These are phyloP conservation scores for Plenodomus biglobosus DNA, from an alignment of 2,329 filamentous ascomycete species.

Conservation along the genomic window DNA sequence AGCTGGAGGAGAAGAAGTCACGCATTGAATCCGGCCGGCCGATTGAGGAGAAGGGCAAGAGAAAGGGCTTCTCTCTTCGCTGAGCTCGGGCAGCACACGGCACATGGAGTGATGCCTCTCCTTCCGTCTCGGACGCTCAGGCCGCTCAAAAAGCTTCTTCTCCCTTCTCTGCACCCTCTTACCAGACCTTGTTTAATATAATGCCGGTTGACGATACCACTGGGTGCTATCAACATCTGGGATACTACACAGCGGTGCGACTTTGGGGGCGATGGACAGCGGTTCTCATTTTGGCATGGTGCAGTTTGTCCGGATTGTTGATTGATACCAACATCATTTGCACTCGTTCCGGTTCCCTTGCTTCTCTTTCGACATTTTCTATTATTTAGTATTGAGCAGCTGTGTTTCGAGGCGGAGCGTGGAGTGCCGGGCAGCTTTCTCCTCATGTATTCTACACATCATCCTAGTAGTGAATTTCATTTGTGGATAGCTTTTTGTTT, in stretches of 20 bases:
- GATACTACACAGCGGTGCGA: constrained; percentile 41
- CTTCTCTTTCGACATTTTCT: constrained; percentile 36
- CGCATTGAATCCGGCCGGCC: constrained; percentile 94
- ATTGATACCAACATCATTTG: constrained; percentile 50
- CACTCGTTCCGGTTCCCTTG: constrained; percentile 42
- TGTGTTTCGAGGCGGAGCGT: constrained; percentile 35
- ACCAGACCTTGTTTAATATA: constrained; percentile 47
- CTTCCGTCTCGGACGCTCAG: constrained; percentile 24
- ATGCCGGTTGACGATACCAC: constrained; percentile 44
- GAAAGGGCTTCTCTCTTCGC: constrained; percentile 98
- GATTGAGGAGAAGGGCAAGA: constrained; percentile 96
- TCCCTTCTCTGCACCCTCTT: constrained; percentile 43
- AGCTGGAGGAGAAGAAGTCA: constrained; percentile 98
- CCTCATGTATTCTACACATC: constrained; percentile 47
- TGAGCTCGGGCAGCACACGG: constrained; percentile 50
- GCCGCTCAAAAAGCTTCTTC: constrained; percentile 35
- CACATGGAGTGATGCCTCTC: constrained; percentile 11
- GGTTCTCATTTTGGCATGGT: constrained; percentile 35
- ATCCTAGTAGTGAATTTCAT: constrained; percentile 47
- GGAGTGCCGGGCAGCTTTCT: constrained; percentile 36
- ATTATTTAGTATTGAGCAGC: constrained; percentile 44
- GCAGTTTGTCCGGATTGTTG: constrained; percentile 46
- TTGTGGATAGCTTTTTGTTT: constrained; percentile 30
- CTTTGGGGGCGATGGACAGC: constrained; percentile 33
- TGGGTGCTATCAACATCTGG: constrained; percentile 44